A percentile compares a stretch with the other conserved stretches of the same genome.
These are phyloP conservation scores for Solanum pinnatisectum DNA, from an alignment of 257 asterid species.

Conservation along the genomic window DNA sequence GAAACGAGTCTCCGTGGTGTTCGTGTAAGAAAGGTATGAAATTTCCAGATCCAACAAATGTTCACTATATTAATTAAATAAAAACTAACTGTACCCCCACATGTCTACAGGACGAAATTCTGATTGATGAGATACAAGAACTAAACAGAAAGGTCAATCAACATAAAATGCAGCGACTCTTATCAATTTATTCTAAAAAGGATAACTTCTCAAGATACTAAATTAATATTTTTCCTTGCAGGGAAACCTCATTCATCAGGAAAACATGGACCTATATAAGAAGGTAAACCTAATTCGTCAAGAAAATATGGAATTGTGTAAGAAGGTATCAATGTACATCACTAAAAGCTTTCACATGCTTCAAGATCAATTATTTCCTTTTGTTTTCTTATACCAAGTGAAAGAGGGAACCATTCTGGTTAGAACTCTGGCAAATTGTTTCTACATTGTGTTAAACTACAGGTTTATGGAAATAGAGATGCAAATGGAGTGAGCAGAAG, in stretches of 20 bases:
- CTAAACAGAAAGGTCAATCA: constrained; percentile 45
- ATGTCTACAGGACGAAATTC: constrained; percentile 46
- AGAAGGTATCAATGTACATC: constrained; percentile 31
- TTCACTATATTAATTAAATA: background rate
- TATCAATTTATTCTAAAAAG: background rate
- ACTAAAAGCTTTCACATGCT: background rate
- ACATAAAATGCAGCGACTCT: background rate
- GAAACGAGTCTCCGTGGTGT: constrained; percentile 56
- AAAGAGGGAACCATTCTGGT: background rate
- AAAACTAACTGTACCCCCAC: background rate
- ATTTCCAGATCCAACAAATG: background rate
- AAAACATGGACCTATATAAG: constrained; percentile 55
- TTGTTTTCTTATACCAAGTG: background rate
- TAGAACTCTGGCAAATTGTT: background rate
- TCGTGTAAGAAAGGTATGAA: constrained; percentile 53
- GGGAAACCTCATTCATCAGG: constrained; percentile 60
- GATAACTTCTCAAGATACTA: constrained; percentile 12
- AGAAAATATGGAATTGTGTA: constrained; percentile 44
- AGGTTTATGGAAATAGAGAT: constrained; percentile 46
- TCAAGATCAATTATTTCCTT: background rate
- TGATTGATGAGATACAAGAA: constrained; percentile 51
- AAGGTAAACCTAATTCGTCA: constrained; percentile 35
- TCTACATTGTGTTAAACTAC: constrained; percentile 3
- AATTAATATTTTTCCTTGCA: constrained; percentile 27
- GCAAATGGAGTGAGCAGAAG: constrained; percentile 30